Conservation (phyloP, 1,284 basidiomycete species). For the Neonothopanus nambi region DNA sequence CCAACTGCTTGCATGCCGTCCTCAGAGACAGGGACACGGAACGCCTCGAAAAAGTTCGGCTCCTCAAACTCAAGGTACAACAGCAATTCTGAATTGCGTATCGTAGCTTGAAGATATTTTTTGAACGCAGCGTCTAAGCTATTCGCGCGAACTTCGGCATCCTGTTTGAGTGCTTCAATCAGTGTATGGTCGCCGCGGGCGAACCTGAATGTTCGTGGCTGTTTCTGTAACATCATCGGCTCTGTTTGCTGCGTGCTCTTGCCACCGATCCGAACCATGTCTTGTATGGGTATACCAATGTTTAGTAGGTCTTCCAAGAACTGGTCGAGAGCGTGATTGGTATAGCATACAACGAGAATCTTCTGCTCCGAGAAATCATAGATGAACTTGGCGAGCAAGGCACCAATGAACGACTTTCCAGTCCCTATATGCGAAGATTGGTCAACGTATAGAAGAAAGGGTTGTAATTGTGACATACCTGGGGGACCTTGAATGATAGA, state of each 20-base stretch:
- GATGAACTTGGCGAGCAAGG: conserved; percentile 55
- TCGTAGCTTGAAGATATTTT: conserved; percentile 27
- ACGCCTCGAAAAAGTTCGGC: conserved; percentile 44
- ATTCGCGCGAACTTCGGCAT: conserved; percentile 22
- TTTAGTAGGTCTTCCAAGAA: conserved; percentile 59
- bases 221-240: conserved; percentile 33
- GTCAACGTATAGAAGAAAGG: neutral
- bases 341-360: conserved; percentile 66
- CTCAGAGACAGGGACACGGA: conserved; percentile 39
- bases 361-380: conserved; percentile 44
- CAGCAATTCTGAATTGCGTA: conserved; percentile 34
- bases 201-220: conserved; percentile 23
- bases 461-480: conserved; percentile 39
- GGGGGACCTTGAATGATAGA: conserved; percentile 68
- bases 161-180: conserved; percentile 37
- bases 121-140: conserved; percentile 35
- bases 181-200: conserved; percentile 35
- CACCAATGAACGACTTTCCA: conserved; percentile 69
- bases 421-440: conserved; percentile 43
- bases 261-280: conserved; percentile 55
- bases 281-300: conserved; percentile 49
- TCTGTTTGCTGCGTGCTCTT: conserved; percentile 49
- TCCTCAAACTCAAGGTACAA: conserved; percentile 48
- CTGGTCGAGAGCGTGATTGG: conserved; percentile 68
- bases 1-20: conserved; percentile 48